Conservation (phyloP, 768 basidiomycete species). For the Auriscalpium orientale region DNA sequence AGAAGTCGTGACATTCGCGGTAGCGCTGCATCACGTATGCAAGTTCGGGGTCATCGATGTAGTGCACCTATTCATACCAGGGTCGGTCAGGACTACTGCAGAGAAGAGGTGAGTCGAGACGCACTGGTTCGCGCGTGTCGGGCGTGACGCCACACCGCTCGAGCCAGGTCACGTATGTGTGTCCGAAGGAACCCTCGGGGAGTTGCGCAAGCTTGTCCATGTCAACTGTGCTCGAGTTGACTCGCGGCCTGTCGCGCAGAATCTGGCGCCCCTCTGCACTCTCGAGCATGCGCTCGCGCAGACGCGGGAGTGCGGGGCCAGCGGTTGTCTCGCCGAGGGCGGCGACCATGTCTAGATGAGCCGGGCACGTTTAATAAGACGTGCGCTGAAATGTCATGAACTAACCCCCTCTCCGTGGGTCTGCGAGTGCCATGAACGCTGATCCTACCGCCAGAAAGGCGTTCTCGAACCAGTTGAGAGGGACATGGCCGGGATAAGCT, state of each 20-base stretch:
- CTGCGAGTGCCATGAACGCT: conserved; percentile 69
- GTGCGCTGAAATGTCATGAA: background rate
- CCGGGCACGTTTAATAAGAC: background rate
- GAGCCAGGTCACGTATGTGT: conserved; percentile 86
- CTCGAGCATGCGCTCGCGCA: conserved; percentile 72
- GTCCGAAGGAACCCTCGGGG: conserved; percentile 77
- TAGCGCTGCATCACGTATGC: conserved; percentile 99
- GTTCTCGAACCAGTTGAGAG: conserved; percentile 76
- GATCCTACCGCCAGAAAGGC: conserved; percentile 81
- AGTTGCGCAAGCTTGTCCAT: conserved; percentile 57
- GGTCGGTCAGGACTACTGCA: conserved; percentile 1
- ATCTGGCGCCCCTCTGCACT: conserved; percentile 80
- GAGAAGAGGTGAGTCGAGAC: conserved; percentile 15
- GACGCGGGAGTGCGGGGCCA: conserved; percentile 61
- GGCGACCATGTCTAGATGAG: conserved; percentile 79
- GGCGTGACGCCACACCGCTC: conserved; percentile 84
- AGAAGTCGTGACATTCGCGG: conserved; percentile 96
- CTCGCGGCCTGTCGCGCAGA: conserved; percentile 73
- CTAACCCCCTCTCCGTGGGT: conserved; percentile 83
- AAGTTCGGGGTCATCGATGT: conserved; percentile 89
- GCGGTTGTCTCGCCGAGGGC: conserved; percentile 92
- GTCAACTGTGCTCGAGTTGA: conserved; percentile 72
- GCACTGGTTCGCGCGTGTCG: conserved; percentile 85
- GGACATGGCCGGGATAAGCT: conserved; percentile 74
- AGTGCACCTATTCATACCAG: conserved; percentile 61